Conservation (phyloP, 108 stramenopile species). For the Skeletonema potamos region DNA sequence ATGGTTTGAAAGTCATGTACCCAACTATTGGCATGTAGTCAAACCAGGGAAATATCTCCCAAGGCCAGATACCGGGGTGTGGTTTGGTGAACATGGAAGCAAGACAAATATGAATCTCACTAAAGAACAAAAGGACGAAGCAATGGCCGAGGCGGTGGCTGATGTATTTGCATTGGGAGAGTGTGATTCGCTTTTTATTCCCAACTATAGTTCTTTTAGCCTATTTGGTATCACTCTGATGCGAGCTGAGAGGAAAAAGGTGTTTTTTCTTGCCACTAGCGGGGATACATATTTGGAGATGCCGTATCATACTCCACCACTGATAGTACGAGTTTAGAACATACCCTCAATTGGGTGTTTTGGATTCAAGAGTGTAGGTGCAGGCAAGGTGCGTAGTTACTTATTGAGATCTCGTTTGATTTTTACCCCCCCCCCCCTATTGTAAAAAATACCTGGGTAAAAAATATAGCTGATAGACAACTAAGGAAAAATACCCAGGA, state of each 20-base stretch:
- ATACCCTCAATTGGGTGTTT: no score
- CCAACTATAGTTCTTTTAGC: slow-evolving; percentile 29
- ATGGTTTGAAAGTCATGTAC: slow-evolving; percentile 22
- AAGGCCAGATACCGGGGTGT: slow-evolving; percentile 7
- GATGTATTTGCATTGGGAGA: slow-evolving; percentile 44
- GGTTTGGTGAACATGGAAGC: slow-evolving; percentile 29
- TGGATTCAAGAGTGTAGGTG: no score
- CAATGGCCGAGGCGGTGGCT: slow-evolving; percentile 38
- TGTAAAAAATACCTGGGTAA: no score
- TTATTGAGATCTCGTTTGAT: no score
- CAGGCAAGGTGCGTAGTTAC: no score
- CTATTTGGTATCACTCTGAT: slow-evolving; percentile 5
- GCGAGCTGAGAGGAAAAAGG: slow-evolving; percentile 7
- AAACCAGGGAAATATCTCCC: slow-evolving; percentile 9
- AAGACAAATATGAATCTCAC: background rate
- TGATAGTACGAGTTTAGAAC: no score
- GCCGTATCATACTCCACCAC: no score
- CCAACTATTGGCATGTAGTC: slow-evolving; percentile 22
- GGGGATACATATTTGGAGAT: background rate
- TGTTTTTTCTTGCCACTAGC: slow-evolving; percentile 6
- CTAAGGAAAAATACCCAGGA: no score
- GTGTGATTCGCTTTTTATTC: slow-evolving; percentile 38
- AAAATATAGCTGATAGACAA: no score
- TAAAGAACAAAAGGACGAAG: slow-evolving; percentile 24
- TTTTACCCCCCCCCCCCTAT: no score